phyloP scores from a whole-genome alignment of 2,329 filamentous ascomycete genomes.

The Scytalidium sp. region DNA sequence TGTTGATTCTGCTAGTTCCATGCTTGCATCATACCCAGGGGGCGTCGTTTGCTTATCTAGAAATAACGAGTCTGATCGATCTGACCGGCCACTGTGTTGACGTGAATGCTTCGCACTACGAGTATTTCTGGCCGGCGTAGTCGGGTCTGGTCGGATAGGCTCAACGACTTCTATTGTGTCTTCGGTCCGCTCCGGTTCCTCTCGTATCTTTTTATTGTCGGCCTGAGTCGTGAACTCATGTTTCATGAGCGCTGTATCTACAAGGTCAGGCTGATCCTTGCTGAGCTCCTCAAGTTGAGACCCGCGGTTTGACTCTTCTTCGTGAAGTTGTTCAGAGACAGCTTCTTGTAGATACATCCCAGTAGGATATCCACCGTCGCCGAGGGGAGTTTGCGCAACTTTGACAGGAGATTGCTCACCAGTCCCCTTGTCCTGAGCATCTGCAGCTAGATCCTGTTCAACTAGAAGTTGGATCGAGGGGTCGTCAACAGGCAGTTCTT shows the following conservation, averaged over 20 bases:
- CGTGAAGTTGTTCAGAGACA: background rate
- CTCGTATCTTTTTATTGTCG: constrained; percentile 15
- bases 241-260: constrained; percentile 6
- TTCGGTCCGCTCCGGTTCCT: constrained; percentile 2
- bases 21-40: constrained; percentile 26
- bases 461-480: background rate
- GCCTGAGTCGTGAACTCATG: too few relatives aligned
- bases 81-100: constrained; percentile 7
- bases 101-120: constrained; percentile 1
- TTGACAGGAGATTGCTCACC: too few relatives aligned
- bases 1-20: constrained; percentile 24
- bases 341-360: background rate
- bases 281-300: background rate
- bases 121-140: constrained; percentile 2
- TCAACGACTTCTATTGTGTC: constrained; percentile 9
- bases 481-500: background rate
- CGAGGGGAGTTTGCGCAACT: background rate
- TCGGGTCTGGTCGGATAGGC: constrained; percentile 5
- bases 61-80: constrained; percentile 15
- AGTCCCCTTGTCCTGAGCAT: background rate
- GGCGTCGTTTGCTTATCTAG: constrained; percentile 16
- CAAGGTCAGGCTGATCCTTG: background rate
- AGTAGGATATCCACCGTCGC: background rate
- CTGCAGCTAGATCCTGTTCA: background rate
- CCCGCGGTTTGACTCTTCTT: background rate